Base-by-base conservation (phyloP, 768 basidiomycete species). In the Baorangia bicolor region DNA sequence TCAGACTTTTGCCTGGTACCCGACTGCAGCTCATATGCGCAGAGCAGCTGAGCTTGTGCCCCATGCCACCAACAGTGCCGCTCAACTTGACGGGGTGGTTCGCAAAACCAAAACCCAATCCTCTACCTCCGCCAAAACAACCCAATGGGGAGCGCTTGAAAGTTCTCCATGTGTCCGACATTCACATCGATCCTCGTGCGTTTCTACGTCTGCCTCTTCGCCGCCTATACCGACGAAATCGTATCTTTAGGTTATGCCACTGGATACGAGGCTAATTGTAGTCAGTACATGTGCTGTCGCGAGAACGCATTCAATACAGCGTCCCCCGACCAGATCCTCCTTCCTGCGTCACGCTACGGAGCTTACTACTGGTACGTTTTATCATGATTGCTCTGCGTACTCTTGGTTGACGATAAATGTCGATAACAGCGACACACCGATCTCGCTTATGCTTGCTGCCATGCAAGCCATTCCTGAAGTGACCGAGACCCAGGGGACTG, bases 221-320 rank as follows among this genome's bases (percentile, higher is more conserved):
- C n/a, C 31, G 11, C 1, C 34, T 12, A n/a, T 21, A 27, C 14
- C 7, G 0, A 43, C 30, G 13, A 23, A n/a, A 35, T 49, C 35
- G 1, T 31, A 45, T 38, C 5, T 53, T 21, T 50, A 87, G 85
- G 88, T 27, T 89, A 83, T 51, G 76, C 83, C 9, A 88, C 79
- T n/a, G 84, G 85, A 20, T 70, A 85, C 11, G 88, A 88, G 69
- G 86, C 82, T 1, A 86, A 88, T 62, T 90, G 88, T 67, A 81
- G 81, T 18, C 73, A 78, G 27, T 81, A 79, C 28, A 67, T 81
- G 27, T 91, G 88, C 66, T 91, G 88, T 64, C 78, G 88, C 23
- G 63, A 70, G 30, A 80, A 82, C 53, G 72, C 72, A 16, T 70
- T 71, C 66, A 85, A 86, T 61, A 56, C 58, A 0, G 58, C 60